Percentiles rank a stretch among this genome's conserved stretches.
These are phyloP conservation scores for Lizonia empirigonia DNA, from an alignment of 2,329 filamentous ascomycete species.

Conservation along the genomic window DNA sequence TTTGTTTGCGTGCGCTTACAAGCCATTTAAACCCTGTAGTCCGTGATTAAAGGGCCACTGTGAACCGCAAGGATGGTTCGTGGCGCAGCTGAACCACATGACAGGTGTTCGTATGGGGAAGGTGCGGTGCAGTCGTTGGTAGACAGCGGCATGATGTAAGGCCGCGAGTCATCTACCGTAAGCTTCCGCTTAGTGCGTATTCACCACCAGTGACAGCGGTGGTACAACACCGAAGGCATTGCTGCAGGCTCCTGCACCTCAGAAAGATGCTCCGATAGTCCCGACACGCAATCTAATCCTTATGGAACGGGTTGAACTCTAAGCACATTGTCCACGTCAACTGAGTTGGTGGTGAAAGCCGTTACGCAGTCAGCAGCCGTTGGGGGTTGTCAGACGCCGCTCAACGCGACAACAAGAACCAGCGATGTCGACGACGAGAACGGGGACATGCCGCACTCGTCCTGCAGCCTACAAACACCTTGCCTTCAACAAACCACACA, in stretches of 20 bases:
- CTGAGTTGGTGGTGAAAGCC: neutral
- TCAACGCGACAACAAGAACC: neutral
- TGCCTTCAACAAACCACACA: neutral
- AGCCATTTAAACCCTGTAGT: constrained; percentile 3
- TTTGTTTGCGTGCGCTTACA: constrained; percentile 10
- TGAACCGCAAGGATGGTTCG: neutral
- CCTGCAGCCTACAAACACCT: too few relatives aligned
- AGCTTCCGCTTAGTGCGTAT: too few relatives aligned
- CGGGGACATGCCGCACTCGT: too few relatives aligned
- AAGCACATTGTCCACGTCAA: neutral
- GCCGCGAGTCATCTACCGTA: neutral
- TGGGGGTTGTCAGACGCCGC: neutral
- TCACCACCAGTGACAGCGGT: neutral
- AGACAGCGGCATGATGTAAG: neutral
- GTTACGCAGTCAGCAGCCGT: constrained; percentile 7
- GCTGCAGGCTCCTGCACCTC: neutral
- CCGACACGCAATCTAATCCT: neutral
- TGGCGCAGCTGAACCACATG: constrained; percentile 12
- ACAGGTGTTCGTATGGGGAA: neutral
- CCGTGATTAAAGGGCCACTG: neutral
- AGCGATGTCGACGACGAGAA: neutral
- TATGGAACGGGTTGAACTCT: neutral
- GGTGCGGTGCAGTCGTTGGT: neutral
- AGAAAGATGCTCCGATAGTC: neutral
- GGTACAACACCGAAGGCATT: neutral